Base-by-base conservation (phyloP, 441 rosid species). In the Brassica balearica region DNA sequence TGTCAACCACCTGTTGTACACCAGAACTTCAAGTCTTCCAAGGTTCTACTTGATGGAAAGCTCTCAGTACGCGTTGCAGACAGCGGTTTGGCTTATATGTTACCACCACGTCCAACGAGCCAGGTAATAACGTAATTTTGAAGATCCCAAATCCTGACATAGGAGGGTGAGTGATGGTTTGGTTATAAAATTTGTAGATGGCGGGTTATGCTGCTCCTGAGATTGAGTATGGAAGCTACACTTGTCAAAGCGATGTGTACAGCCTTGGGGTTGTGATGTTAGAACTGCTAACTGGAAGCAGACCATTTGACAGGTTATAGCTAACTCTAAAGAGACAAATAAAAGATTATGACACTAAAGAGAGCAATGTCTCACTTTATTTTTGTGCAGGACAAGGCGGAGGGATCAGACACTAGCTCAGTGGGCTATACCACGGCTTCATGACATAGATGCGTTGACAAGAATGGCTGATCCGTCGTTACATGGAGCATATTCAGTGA, bases 231-330 rank as follows among this genome's bases (percentile, higher is more conserved):
- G 96, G 99, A 84, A 87, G 80, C 67, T 92, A 87, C 63, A 87
- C 97, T 65, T 89, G 92, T 86, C 91, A 88, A 60, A 95, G 98
- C 64, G 99, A 95, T 77, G 88, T 95, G 34, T 93, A 87, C 73
- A 95, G 98, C 84, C 92, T 95, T 27, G 99, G 99, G 11, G 94
- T 95, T 61, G 93, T 95, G 65, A 89, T 95, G 95, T 85, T 94
- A 72, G 98, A 94, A 83, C 90, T 94, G 62, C 96, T 94, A 58
- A 88, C 97, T 0, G 93, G 97, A 46, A 84, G 93, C 65, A 90
- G 87, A 80, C 79, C 97, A 56, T 84, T 82, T 60, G 97, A 94
- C 84, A 90, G 96, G 98, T 91, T 66, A 51, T n/a, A 65, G 41
- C 20, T 29, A 38, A 77, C 65, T 32, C 74, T 76, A 64, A 51